Evolutionary conservation across 2,329 filamentous ascomycete species (phyloP).

Genomic region (Aspergillus sp.): DNA sequence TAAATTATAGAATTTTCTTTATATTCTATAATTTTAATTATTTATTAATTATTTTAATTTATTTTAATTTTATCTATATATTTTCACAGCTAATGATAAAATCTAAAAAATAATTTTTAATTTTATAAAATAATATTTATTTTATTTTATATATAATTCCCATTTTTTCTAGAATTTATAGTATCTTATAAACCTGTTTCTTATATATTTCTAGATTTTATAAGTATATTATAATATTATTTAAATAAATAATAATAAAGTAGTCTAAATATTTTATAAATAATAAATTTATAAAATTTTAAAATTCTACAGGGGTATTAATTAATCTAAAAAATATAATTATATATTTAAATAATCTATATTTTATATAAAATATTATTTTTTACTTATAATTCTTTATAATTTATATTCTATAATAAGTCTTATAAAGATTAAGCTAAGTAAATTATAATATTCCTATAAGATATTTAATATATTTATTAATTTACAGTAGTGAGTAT

Average conservation of each 20-base stretch:
- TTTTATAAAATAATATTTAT: background rate
- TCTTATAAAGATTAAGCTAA: no score
- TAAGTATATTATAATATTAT: background rate
- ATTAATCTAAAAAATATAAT: background rate
- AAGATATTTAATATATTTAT: background rate
- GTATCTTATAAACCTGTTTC: background rate
- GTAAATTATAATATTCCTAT: no score
- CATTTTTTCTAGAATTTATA: background rate
- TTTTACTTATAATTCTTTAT: background rate
- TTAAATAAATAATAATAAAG: background rate
- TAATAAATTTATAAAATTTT: background rate
- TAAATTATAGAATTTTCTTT: background rate
- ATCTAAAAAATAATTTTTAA: background rate
- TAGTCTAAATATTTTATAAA: background rate
- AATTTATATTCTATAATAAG: background rate
- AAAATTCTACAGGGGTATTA: background rate
- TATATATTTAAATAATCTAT: background rate
- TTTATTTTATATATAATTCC: background rate
- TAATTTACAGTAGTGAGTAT: background rate
- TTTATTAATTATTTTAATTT: background rate
- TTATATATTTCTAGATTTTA: background rate
- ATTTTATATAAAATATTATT: background rate
- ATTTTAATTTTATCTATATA: background rate
- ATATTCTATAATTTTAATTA: rapidly evolving
- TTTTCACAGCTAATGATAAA: background rate